Conservation (phyloP, 2,329 filamentous ascomycete genomes). For the Neurospora crassa region DNA sequence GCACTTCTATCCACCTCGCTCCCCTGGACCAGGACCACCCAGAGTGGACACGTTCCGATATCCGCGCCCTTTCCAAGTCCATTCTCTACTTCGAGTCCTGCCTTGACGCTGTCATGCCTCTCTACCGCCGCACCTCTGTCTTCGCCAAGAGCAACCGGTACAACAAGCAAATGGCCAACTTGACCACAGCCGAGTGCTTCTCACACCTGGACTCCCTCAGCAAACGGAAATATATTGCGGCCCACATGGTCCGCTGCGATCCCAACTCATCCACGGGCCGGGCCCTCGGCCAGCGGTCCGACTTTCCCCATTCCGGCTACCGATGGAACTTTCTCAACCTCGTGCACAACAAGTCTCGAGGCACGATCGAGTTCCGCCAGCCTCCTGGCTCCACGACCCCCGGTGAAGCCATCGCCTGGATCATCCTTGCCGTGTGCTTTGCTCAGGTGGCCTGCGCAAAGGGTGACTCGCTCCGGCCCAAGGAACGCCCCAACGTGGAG, state of each 20-base stretch:
- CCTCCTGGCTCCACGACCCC: constrained; percentile 11
- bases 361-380: constrained; percentile 17
- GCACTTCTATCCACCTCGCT: constrained; percentile 16
- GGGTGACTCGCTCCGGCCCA: constrained; percentile 7
- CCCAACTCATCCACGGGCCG: constrained; percentile 12
- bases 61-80: constrained; percentile 13
- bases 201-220: constrained; percentile 2
- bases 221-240: constrained; percentile 1
- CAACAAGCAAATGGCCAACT: constrained; percentile 12
- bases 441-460: constrained; percentile 13
- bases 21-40: constrained; percentile 10
- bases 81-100: constrained; percentile 18
- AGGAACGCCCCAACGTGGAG: constrained; percentile 6
- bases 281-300: constrained; percentile 8
- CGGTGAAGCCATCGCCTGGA: constrained; percentile 12
- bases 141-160: constrained; percentile 18
- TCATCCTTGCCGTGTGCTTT: constrained; percentile 17
- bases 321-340: constrained; percentile 15
- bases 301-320: constrained; percentile 14
- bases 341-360: constrained; percentile 6
- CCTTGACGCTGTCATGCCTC: constrained; percentile 17
- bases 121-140: constrained; percentile 13
- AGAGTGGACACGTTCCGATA: background rate
- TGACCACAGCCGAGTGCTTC: constrained; percentile 11
- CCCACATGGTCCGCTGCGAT: constrained; percentile 16